Conservation (phyloP, 2,329 filamentous ascomycete genomes). For the Trichoderma lentiforme region DNA sequence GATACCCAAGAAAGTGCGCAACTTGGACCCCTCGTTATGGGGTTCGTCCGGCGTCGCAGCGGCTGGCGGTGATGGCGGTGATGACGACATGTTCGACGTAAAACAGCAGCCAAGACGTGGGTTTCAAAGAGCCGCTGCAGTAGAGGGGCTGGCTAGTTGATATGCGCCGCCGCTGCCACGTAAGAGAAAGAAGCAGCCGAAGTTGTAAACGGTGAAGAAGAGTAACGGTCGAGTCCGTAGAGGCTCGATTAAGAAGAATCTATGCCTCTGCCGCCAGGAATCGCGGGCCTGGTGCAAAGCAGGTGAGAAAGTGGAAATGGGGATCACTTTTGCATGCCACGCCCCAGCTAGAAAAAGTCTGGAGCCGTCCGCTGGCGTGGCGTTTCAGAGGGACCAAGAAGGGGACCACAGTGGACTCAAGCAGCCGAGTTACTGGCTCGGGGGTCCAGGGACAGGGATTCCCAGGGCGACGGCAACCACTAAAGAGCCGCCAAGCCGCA, state of each 20-base stretch:
- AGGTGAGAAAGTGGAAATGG: conserved; percentile 8
- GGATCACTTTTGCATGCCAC: background rate
- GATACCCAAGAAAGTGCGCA: conserved; percentile 84
- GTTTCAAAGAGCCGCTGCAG: background rate
- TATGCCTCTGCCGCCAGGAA: background rate
- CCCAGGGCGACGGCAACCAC: conserved; percentile 10
- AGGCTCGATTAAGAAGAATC: background rate
- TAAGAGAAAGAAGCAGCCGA: background rate
- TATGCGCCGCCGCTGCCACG: conserved; percentile 1
- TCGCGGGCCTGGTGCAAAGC: background rate
- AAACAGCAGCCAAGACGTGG: background rate
- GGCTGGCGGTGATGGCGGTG: conserved; percentile 31
- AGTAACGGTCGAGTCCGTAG: background rate
- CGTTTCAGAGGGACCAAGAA: conserved; percentile 3
- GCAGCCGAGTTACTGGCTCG: background rate
- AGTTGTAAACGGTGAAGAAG: background rate
- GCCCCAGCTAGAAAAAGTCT: conserved; percentile 1
- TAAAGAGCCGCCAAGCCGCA: conserved; percentile 4
- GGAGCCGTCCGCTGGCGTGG: conserved; percentile 4
- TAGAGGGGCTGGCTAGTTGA: background rate
- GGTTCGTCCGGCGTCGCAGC: conserved; percentile 41
- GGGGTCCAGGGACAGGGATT: conserved; percentile 2
- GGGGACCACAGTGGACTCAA: background rate
- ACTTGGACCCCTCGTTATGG: conserved; percentile 78
- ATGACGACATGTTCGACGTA: conserved; percentile 35